Base-by-base conservation (phyloP, 2,329 filamentous ascomycete genomes). In the Bertia moriformis region DNA sequence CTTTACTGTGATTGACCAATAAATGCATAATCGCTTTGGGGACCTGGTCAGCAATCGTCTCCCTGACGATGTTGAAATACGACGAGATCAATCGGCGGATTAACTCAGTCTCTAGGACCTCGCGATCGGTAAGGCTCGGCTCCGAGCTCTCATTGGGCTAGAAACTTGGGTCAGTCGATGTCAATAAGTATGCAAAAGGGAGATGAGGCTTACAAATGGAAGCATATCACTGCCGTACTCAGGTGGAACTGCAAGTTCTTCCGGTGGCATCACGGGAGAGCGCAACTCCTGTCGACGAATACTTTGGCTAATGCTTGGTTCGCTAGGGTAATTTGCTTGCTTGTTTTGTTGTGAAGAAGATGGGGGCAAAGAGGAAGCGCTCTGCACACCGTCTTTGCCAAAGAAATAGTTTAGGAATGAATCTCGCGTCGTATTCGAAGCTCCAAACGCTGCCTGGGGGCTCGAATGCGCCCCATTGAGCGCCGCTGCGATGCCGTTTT, bases 391-490 rank as follows among this genome's bases (percentile, higher is more conserved):
- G 44, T 98, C 91, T 56, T 98, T 96, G 50, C 91, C 88, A 52
- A 98, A 98, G 62, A 98, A 98, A 61, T 98, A 98, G 61, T 89
- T 96, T 44, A 98, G 61, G 66, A 98, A 98, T 1, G 87, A 93
- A 60, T 98, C 91, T 44, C 80, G 75, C 30, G 84, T 75, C 43
- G 65, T 72, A 41, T 78, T 78, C 38, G 71, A 56, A 3, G 65
- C 64, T 45, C 66, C 66, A 45, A 82, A 70, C 40, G 70, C 68
- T 19, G 74, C 67, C 10, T 78, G 77, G 33, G 79, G 80, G 20
- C 62, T 62, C 24, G 74, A 66, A 40, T 80, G 67, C 41, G 59
- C 58, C 10, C 80, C 79, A 48, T 86, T 87, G 49, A 87, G 61
- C 10, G 32, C 17, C 10, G 32, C 15, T 10, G 75, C 65, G 44